Evolutionary conservation across 139 green algal species (phyloP), one percentile per base, ranked within the genome.

Genomic region (Chlorella sp.): DNA sequence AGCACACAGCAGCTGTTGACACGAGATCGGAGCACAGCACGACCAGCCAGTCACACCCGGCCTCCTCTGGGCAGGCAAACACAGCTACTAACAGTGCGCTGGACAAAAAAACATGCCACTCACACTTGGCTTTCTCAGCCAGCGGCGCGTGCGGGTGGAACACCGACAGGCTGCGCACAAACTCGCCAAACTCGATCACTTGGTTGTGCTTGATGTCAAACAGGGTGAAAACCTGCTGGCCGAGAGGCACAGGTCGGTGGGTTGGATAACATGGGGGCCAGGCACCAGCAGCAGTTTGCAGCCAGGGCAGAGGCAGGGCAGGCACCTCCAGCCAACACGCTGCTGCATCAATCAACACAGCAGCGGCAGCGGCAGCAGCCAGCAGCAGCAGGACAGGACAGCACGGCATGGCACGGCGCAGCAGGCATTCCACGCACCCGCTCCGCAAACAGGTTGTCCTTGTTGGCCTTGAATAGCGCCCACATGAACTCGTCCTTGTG

Each of bases 161-260:
- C 15, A 96, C 91, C 36, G 65, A 89, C 30, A 96, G 74, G 23
- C 87, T 85, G 11, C 84, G 80, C 38, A 93, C 87, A 88, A 96
- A 96, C 81, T 96, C 93, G 3, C 88, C 89, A 92, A 96, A 96
- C 55, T 95, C 93, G 30, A 96, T 93, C 41, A 95, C 93, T 21
- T 90, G 85, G 62, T 96, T 96, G 30, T 87, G 65, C 75, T 96
- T 95, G 32, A 84, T 89, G 82, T 96, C 93, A 87, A 96, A 96
- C 2, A 93, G 39, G 21, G 93, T 78, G 81, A 96, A 96, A 6
- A 94, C 84, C 89, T 93, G 89, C 44, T 65, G 17, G 30, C 15
- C n/a, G n/a, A n/a, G n/a, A n/a, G n/a, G n/a, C n/a, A n/a, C n/a
- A n/a, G n/a, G n/a, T n/a, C n/a, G n/a, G n/a, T n/a, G n/a, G n/a